phyloP scores from a whole-genome alignment of 495 filamentous ascomycete genomes.

The Lophium mytilinum region DNA sequence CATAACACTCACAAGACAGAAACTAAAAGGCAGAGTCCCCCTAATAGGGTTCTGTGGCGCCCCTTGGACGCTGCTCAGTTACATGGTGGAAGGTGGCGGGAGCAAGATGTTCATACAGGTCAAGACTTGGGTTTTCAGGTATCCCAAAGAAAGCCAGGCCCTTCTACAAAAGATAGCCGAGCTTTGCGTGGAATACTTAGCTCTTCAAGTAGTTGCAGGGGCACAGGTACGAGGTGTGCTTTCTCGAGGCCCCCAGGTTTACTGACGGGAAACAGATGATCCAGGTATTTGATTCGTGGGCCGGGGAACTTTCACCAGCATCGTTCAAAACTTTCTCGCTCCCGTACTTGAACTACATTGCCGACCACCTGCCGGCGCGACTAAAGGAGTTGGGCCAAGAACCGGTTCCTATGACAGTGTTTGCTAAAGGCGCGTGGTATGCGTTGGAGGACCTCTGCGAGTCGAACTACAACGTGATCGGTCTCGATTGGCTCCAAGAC shows the following conservation, averaged over 20 bases:
- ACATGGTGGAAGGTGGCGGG: conserved; percentile 97
- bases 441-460: conserved; percentile 80
- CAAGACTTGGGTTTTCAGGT: conserved; percentile 95
- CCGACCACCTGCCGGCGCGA: conserved; percentile 61
- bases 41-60: conserved; percentile 97
- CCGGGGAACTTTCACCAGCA: conserved; percentile 78
- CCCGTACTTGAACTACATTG: conserved; percentile 80
- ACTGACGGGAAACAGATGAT: conserved; percentile 50
- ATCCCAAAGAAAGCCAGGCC: conserved; percentile 67
- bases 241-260: background rate
- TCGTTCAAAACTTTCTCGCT: conserved; percentile 76
- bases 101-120: conserved; percentile 83
- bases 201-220: conserved; percentile 82
- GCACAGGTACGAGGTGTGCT: conserved; percentile 52
- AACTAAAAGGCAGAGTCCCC: conserved; percentile 79
- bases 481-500: conserved; percentile 91
- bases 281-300: conserved; percentile 99
- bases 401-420: conserved; percentile 93
- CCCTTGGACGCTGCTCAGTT: conserved; percentile 92
- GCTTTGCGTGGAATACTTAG: conserved; percentile 88
- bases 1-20: conserved; percentile 82
- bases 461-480: conserved; percentile 85
- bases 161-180: conserved; percentile 85
- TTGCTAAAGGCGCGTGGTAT: conserved; percentile 99
- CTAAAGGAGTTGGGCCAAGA: conserved; percentile 66